These are phyloP conservation scores for Nitzschia sp. DNA, from an alignment of 108 stramenopile species.

Conservation along the genomic window DNA sequence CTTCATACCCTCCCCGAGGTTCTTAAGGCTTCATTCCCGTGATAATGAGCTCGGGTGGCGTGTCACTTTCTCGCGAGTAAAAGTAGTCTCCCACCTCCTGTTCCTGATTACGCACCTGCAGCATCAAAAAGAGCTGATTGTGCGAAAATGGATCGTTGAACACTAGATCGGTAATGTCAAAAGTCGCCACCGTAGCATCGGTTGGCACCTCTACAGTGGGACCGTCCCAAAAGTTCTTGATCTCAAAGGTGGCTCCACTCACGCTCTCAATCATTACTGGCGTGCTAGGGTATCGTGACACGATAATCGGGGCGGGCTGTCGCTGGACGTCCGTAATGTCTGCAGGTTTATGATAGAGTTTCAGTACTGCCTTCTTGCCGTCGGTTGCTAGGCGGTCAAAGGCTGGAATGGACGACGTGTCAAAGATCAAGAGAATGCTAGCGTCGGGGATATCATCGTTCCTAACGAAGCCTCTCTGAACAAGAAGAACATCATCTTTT, in stretches of 20 bases:
- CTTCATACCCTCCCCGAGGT: no score
- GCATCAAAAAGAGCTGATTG: conserved; percentile 3
- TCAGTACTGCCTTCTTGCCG: not conserved
- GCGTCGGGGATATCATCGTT: conserved; percentile 5
- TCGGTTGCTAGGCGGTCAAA: not conserved
- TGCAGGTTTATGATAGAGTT: not conserved
- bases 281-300: conserved; percentile 1
- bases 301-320: conserved; percentile 12
- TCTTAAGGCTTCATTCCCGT: not conserved
- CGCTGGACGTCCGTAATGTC: not conserved
- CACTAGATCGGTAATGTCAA: conserved; percentile 9
- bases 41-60: not conserved
- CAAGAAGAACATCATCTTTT: conserved; percentile 7
- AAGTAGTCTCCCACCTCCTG: conserved; percentile 11
- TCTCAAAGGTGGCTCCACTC: not conserved
- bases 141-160: conserved; percentile 2
- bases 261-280: not conserved
- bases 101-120: conserved; percentile 5
- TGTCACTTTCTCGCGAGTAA: conserved; percentile 9
- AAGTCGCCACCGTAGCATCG: not conserved
- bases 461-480: conserved; percentile 1
- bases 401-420: conserved; percentile 1
- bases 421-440: conserved; percentile 4
- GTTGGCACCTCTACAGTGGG: not conserved
- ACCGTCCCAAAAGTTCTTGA: conserved; percentile 10